Evolutionary conservation across 768 basidiomycete genomes (phyloP).

Genomic region (Aureoboletus auriporus): DNA sequence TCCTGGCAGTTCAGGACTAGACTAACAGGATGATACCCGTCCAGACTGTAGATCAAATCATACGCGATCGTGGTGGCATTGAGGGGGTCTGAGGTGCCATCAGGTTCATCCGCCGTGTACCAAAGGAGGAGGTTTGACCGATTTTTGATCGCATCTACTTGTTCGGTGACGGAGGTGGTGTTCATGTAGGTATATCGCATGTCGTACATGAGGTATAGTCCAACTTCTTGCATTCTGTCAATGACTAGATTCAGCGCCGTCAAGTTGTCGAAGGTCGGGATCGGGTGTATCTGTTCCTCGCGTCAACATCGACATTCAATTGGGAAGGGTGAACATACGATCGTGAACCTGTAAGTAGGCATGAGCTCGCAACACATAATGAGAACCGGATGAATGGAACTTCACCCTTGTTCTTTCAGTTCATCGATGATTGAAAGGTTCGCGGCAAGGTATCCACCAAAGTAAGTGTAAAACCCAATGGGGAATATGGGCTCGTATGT

Average conservation of each 20-base stretch:
- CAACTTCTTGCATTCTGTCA: constrained; percentile 68
- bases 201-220: constrained; percentile 77
- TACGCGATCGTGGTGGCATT: constrained; percentile 48
- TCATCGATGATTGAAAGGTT: constrained; percentile 27
- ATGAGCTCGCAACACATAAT: background rate
- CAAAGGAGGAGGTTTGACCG: constrained; percentile 66
- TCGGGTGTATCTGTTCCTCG: constrained; percentile 54
- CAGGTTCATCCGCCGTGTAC: constrained; percentile 76
- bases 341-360: constrained; percentile 9
- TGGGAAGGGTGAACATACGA: constrained; percentile 27
- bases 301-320: background rate
- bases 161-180: constrained; percentile 52
- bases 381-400: background rate
- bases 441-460: constrained; percentile 29
- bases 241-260: constrained; percentile 55
- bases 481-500: constrained; percentile 49
- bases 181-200: constrained; percentile 76
- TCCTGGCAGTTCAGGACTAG: constrained; percentile 65
- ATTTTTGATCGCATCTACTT: constrained; percentile 66
- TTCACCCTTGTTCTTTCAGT: constrained; percentile 31
- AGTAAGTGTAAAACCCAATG: constrained; percentile 41
- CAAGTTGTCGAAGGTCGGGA: constrained; percentile 61
- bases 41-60: constrained; percentile 55
- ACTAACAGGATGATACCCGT: constrained; percentile 66
- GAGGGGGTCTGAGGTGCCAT: constrained; percentile 65